These are phyloP conservation scores for Ambrosia hybrid DNA, from an alignment of 140 eudicot genomes.

Conservation along the genomic window DNA sequence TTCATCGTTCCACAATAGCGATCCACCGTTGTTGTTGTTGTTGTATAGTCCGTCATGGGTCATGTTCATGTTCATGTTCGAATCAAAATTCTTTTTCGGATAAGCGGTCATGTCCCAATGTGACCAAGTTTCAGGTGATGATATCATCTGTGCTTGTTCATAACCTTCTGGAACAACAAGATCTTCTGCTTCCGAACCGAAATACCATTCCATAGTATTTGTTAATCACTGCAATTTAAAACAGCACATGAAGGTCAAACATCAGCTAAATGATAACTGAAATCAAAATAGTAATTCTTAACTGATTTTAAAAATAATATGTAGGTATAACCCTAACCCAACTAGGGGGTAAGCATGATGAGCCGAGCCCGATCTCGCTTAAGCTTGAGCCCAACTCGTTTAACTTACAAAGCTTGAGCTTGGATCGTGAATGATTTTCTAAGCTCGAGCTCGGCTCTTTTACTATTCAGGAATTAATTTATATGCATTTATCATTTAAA, in stretches of 20 bases:
- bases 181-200: conserved; percentile 45
- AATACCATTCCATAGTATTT: conserved; percentile 66
- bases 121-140: conserved; percentile 55
- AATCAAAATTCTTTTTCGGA: conserved; percentile 28
- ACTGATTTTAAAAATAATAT: not conserved
- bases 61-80: conserved; percentile 18
- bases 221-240: not conserved
- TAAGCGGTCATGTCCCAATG: conserved; percentile 45
- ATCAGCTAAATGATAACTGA: not conserved
- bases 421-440: no score
- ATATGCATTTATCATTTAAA: no score
- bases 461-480: no score
- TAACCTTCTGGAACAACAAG: conserved; percentile 61
- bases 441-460: no score
- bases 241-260: conserved; percentile 6
- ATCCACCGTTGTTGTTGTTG: conserved; percentile 29
- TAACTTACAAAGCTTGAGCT: no score
- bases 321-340: no score
- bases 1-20: conserved; percentile 39
- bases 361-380: no score
- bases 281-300: not conserved
- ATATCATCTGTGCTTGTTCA: conserved; percentile 46
- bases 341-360: no score
- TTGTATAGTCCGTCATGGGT: conserved; percentile 9
- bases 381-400: no score